Evolutionary conservation across 352 stramenopile genomes (phyloP), one percentile per base, ranked within the genome.

Genomic region (Phytophthora colocasiae): DNA sequence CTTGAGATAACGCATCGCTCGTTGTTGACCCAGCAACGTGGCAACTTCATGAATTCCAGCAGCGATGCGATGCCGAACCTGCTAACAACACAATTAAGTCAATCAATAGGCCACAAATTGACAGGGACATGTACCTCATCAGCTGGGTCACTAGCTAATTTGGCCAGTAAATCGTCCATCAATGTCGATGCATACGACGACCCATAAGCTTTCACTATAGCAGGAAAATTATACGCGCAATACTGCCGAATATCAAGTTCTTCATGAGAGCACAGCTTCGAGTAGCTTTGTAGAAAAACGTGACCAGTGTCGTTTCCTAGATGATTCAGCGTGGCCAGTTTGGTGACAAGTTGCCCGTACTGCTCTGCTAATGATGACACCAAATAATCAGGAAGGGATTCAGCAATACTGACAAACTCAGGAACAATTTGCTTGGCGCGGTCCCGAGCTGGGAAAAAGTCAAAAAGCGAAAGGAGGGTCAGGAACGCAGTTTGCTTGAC

Each of bases 221-320:
- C 87, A 12, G 87, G 85, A 29, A 93, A 95, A 60, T 95, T 95
- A 65, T 85, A 93, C 1, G 87, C 87, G 34, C 83, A 92, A 54
- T 66, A 78, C 43, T 89, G 72, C 9, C 87, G 81, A 31, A 91
- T 63, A 15, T 81, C 54, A n/a, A 77, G 29, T n/a, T 92, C 83
- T 26, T 93, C 83, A 36, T 80, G 67, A 0, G 62, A 75, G 49
- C 82, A 87, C 14, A 95, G 73, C 38, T 78, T 81, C 5, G 73
- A 75, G 55, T 85, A 95, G 36, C 83, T 76, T 56, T 91, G 76
- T 11, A 92, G 68, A 39, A 93, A 77, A 9, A 77, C 66, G 17
- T 80, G 65, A 1, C 71, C 71, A 15, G 68, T 74, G 47, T 93
- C 84, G 11, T 66, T 77, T n/a, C 67, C 70, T 15, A 95, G 71